phyloP scores from a whole-genome alignment of 257 asterid genomes.

The Phtheirospermum japonicum region DNA sequence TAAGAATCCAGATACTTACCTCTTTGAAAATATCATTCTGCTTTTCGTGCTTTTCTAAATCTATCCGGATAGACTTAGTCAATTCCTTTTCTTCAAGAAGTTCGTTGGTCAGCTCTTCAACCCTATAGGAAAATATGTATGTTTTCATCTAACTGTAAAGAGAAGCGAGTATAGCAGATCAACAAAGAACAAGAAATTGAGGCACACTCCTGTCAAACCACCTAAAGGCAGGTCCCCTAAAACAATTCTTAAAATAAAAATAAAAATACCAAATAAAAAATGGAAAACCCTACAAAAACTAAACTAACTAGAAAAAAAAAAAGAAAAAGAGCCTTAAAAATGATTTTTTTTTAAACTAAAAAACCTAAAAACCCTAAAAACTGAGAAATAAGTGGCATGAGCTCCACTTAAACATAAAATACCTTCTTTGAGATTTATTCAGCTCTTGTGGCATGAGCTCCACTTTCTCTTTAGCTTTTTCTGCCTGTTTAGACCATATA shows the following conservation, averaged over 20 bases:
- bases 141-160: slow-evolving; percentile 1
- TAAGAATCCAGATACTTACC: slow-evolving; percentile 43
- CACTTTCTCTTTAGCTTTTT: slow-evolving; percentile 78
- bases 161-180: slow-evolving; percentile 23
- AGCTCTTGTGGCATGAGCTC: slow-evolving; percentile 68
- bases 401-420: background rate
- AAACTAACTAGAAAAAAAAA: too few relatives aligned
- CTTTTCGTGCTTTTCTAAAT: slow-evolving; percentile 48
- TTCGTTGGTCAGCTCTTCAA: slow-evolving; percentile 65
- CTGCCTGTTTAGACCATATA: slow-evolving; percentile 55
- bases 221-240: too few relatives aligned
- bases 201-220: too few relatives aligned
- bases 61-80: slow-evolving; percentile 39
- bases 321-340: too few relatives aligned
- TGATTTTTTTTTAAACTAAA: too few relatives aligned
- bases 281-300: too few relatives aligned
- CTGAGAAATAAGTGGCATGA: too few relatives aligned
- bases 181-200: slow-evolving; percentile 21
- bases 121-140: slow-evolving; percentile 39
- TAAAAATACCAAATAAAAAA: too few relatives aligned
- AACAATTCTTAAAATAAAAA: too few relatives aligned
- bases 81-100: slow-evolving; percentile 62
- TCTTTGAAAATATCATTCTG: slow-evolving; percentile 59
- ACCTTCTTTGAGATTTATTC: slow-evolving; percentile 59
- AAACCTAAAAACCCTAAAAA: too few relatives aligned